Evolutionary conservation across 768 basidiomycete species (phyloP), one percentile per base, ranked within the genome.

Genomic region (Leccinum uliginosum): DNA sequence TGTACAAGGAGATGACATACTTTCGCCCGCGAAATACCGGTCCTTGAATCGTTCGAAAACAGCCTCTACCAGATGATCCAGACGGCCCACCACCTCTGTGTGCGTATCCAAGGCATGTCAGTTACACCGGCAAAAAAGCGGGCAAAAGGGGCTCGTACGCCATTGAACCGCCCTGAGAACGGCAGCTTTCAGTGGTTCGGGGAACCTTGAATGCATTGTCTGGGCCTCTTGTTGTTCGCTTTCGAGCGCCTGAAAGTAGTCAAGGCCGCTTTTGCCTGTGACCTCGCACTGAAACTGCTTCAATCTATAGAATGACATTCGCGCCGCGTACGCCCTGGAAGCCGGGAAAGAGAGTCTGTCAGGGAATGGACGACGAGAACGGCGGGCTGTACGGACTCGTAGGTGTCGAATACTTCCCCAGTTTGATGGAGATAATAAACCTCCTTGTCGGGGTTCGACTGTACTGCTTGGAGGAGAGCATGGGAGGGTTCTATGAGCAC

Each of bases 261-360:
- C 89, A 53, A 98, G 81, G 54, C 87, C 86, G 62, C 91, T 89
- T 77, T 93, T 96, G 73, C 95, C 93, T 32, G 92, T 93, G 66
- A 95, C 92, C 76, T 98, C 96, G 71, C 96, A 98, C 69, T 96
- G 93, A 74, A 98, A 98, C 67, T 94, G 88, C 68, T 92, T 93
- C 58, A 91, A 82, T 54, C 86, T 83, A 77, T 97, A 97, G 79
- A 97, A 98, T 58, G 91, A 88, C 83, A 96, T 90, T 65, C 96
- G 88, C 32, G 91, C 84, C 46, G 89, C 84, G 77, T 96, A 98
- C 23, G 91, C 85, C 66, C 80, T 82, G 67, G 50, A 59, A 51
- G 48, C 47, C 50, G 23, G 10, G 57, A 51, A 32, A 48, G 54
- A 51, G 38, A 50, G 63, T 43, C 54, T 59, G 55, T 64, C 71